Evolutionary conservation across 2,329 filamentous ascomycete genomes (phyloP).

Genomic region (Arachnomyces sp.): DNA sequence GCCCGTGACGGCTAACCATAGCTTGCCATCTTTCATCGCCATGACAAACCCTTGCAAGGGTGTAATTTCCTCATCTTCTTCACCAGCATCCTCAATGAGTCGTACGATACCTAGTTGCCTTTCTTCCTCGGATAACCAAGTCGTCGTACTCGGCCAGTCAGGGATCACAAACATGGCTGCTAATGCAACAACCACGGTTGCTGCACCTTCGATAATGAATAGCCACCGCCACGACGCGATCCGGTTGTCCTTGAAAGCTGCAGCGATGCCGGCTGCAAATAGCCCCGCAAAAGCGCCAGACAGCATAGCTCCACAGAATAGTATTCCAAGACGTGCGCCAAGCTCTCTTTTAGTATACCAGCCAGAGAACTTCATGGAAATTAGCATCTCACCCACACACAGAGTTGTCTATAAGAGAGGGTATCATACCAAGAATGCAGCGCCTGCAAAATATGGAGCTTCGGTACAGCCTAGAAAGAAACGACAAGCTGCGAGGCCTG

Average conservation of each 20-base stretch:
- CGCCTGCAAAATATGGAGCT: conserved; percentile 5
- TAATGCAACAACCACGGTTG: conserved; percentile 11
- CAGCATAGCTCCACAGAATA: conserved; percentile 14
- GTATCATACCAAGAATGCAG: conserved; percentile 2
- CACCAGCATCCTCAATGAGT: conserved; percentile 1
- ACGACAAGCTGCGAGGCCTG: conserved; percentile 6
- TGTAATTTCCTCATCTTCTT: background rate
- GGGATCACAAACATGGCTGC: conserved; percentile 13
- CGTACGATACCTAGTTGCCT: conserved; percentile 1
- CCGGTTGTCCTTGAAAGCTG: background rate
- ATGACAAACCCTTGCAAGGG: background rate
- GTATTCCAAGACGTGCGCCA: conserved; percentile 12
- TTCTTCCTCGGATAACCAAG: conserved; percentile 11
- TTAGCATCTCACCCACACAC: background rate
- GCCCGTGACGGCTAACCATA: background rate
- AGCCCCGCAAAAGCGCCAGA: conserved; percentile 14
- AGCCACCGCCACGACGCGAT: conserved; percentile 7
- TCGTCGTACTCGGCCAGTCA: conserved; percentile 14
- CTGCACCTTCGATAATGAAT: conserved; percentile 14
- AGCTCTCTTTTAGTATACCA: conserved; percentile 12
- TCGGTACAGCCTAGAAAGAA: conserved; percentile 15
- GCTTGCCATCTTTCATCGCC: background rate
- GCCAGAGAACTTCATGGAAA: background rate
- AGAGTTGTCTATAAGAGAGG: background rate
- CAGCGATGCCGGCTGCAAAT: conserved; percentile 13